Evolutionary conservation across 805 yeast species (phyloP), one percentile per base, ranked within the genome.

Genomic region (Priceomyces haplophilus): DNA sequence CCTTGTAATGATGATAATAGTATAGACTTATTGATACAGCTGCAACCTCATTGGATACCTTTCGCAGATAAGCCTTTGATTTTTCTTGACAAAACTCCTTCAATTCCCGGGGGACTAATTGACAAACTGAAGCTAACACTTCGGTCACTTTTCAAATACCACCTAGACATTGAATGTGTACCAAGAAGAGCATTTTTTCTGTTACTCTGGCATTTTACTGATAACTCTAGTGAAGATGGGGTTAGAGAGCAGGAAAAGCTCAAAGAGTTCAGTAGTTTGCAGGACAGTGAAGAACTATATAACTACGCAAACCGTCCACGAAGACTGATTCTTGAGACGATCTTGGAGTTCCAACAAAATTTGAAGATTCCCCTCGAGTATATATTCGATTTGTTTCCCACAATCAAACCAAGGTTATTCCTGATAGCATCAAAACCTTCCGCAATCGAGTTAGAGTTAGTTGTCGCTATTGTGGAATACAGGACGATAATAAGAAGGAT

Each of bases 221-320:
- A 69, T 41, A 52, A 47, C 2, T 52, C 65, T 16, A 61, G 62
- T 11, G 82, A 87, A 4, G 67, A 73, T 15, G 93, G 85, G 43
- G 78, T 76, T 42, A 70, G 91, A 44, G 97, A 91, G 53, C 66
- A 70, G 27, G 93, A 82, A 39, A 86, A 88, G 54, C 69, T 93
- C 36, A 65, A 67, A 39, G 97, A 93, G 52, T 86, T 93, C 53
- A 78, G 85, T 7, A 67, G 76, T 7, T 72, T 82, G 38, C 83
- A 83, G 34, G 88, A 86, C 39, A 76, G 84, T 40, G 89, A 91
- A 57, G 96, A 87, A 42, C 63, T 90, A 35, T 91, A 81, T 59
- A 83, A 91, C 60, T 93, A 93, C 61, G 95, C 95, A n/a, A 86
- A 88, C 57, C 69, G 98, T 45, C 97, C 98, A 4, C 74, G 97